These are phyloP conservation scores for Suhomyces ambrosiae DNA, from an alignment of 1,139 yeast genomes.

Conservation along the genomic window DNA sequence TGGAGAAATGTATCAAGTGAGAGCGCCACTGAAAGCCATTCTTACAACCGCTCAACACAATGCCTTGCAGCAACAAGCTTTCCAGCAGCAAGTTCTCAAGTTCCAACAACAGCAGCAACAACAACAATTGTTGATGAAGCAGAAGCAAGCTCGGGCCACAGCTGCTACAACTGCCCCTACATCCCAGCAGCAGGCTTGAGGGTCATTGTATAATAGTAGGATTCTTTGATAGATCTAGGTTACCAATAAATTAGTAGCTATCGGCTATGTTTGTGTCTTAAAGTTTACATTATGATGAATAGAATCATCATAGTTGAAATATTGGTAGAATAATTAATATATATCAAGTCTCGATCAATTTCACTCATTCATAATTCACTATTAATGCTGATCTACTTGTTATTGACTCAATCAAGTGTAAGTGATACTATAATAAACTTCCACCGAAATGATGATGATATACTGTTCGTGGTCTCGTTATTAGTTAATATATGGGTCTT, in stretches of 20 bases:
- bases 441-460: too few relatives aligned
- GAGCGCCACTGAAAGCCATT: constrained; percentile 63
- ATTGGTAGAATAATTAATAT: too few relatives aligned
- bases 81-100: constrained; percentile 52
- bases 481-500: neutral
- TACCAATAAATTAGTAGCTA: too few relatives aligned
- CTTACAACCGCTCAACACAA: constrained; percentile 48
- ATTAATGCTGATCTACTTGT: too few relatives aligned
- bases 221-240: constrained; percentile 9
- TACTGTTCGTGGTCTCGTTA: neutral
- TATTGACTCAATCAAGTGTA: too few relatives aligned
- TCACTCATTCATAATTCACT: too few relatives aligned
- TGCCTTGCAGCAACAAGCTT: constrained; percentile 47
- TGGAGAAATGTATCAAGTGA: constrained; percentile 57
- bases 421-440: too few relatives aligned
- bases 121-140: constrained; percentile 30
- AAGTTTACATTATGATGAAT: too few relatives aligned
- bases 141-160: constrained; percentile 34
- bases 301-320: too few relatives aligned
- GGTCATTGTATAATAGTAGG: constrained; percentile 7
- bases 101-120: constrained; percentile 46
- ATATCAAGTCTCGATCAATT: too few relatives aligned
- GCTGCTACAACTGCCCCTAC: constrained; percentile 29
- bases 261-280: too few relatives aligned
- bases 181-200: constrained; percentile 16